Percentiles rank a stretch among this genome's conserved stretches.
Conservation (phyloP, 2,329 filamentous ascomycete species). For the Clonostachys chloroleuca region DNA sequence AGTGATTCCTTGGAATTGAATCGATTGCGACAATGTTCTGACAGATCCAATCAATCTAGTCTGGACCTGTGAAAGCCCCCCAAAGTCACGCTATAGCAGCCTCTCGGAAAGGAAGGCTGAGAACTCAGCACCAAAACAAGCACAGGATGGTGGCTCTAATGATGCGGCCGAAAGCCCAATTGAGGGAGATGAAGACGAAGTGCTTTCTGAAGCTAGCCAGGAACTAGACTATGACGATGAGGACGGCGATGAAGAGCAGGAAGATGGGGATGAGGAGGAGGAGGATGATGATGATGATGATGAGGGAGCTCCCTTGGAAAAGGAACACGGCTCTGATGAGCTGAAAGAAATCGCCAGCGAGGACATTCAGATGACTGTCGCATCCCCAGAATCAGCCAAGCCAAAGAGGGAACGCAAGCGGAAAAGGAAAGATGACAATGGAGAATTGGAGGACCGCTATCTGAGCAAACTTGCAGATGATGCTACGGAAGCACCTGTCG, state of each 20-base stretch:
- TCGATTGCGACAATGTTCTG: slow-evolving; percentile 1
- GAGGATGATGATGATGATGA: slow-evolving; percentile 7
- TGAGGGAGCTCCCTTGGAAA: slow-evolving; percentile 11
- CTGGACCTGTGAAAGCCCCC: slow-evolving; percentile 45
- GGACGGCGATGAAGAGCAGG: slow-evolving; percentile 20
- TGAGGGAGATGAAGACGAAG: slow-evolving; percentile 24
- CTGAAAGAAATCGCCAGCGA: slow-evolving; percentile 25
- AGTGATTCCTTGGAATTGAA: slow-evolving; percentile 22
- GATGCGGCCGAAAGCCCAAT: slow-evolving; percentile 7
- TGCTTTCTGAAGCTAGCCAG: slow-evolving; percentile 14
- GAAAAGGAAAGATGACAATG: slow-evolving; percentile 63
- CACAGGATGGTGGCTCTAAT: slow-evolving; percentile 4
- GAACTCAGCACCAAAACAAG: slow-evolving; percentile 10
- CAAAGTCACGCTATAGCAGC: slow-evolving; percentile 38
- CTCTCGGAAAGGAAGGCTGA: slow-evolving; percentile 24
- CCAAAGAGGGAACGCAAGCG: slow-evolving; percentile 50
- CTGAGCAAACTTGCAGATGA: slow-evolving; percentile 60
- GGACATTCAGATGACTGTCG: slow-evolving; percentile 23
- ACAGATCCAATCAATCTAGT: slow-evolving; percentile 22
- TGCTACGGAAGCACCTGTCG: slow-evolving; percentile 39
- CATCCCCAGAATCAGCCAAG: slow-evolving; percentile 26
- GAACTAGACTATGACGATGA: slow-evolving; percentile 14
- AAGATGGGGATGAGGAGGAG: slow-evolving; percentile 19
- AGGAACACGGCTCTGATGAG: slow-evolving; percentile 12
- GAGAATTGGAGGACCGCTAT: slow-evolving; percentile 68